phyloP scores from a whole-genome alignment of 768 basidiomycete genomes.

The Leucosporidium yakuticum region DNA sequence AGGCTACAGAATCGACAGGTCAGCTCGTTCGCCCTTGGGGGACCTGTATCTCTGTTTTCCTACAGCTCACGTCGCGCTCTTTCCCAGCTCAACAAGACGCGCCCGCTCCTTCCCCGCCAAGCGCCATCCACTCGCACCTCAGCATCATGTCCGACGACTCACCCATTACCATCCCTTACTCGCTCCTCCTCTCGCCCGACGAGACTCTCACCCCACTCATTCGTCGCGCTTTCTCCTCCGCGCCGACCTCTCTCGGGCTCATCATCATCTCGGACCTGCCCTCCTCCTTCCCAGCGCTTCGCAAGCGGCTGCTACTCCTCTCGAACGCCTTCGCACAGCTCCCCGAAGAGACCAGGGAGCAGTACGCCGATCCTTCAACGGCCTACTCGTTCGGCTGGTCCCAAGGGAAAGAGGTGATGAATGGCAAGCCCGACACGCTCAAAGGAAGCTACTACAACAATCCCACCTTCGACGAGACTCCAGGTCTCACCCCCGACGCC shows the following conservation, averaged over 20 bases:
- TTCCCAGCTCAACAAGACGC: neutral
- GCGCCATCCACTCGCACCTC: no score
- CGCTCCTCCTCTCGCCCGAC: constrained; percentile 54
- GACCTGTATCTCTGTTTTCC: no score
- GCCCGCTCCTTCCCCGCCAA: neutral
- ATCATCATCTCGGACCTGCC: constrained; percentile 79
- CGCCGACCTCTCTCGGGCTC: constrained; percentile 68
- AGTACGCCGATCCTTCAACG: constrained; percentile 61
- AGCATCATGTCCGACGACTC: neutral
- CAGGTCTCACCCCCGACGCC: constrained; percentile 57
- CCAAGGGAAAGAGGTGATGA: constrained; percentile 98
- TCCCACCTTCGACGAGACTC: constrained; percentile 61
- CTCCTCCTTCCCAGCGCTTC: constrained; percentile 52
- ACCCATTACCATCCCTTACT: constrained; percentile 60
- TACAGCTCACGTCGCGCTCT: no score
- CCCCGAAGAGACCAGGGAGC: constrained; percentile 61
- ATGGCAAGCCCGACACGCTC: constrained; percentile 76
- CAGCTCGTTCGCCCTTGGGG: no score
- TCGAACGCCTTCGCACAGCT: constrained; percentile 70
- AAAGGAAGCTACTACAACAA: constrained; percentile 94
- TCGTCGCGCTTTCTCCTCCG: constrained; percentile 68
- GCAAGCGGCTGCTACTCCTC: constrained; percentile 67
- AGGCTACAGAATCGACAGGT: no score
- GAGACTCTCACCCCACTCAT: constrained; percentile 57
- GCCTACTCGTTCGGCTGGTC: constrained; percentile 79